These are phyloP conservation scores for Cicer yamashitae DNA, from an alignment of 306 rosid species.

Conservation along the genomic window DNA sequence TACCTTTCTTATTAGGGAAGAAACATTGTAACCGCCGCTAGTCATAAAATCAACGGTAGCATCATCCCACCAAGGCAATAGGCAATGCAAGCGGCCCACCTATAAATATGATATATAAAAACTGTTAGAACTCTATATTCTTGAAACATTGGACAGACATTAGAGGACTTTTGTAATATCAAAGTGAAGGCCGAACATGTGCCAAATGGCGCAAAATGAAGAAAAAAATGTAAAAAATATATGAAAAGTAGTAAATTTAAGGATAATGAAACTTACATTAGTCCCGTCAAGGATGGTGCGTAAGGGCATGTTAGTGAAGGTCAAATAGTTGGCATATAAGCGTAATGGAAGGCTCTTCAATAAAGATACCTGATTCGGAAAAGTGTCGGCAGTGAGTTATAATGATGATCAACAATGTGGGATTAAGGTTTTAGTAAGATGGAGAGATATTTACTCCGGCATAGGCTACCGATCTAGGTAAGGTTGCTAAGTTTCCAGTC, in stretches of 20 bases:
- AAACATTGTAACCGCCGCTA: conserved; percentile 81
- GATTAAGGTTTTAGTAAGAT: conserved; percentile 13
- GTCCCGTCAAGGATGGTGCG: conserved; percentile 65
- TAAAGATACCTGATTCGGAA: conserved; percentile 66
- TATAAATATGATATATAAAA: conserved; percentile 45
- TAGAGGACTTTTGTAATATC: conserved; percentile 12
- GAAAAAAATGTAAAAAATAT: background rate
- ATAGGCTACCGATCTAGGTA: conserved; percentile 73
- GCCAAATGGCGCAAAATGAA: conserved; percentile 17
- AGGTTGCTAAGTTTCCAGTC: conserved; percentile 68
- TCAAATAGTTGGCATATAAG: conserved; percentile 63
- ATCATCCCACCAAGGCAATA: conserved; percentile 90
- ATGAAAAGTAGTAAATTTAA: conserved; percentile 14
- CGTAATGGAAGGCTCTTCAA: conserved; percentile 82
- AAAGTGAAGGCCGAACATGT: background rate
- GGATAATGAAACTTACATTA: conserved; percentile 63
- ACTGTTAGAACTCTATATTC: conserved; percentile 30
- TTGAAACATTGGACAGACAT: conserved; percentile 3
- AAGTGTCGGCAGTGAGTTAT: conserved; percentile 33
- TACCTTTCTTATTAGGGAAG: conserved; percentile 70
- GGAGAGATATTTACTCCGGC: conserved; percentile 70
- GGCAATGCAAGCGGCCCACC: conserved; percentile 89
- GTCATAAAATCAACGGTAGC: conserved; percentile 82
- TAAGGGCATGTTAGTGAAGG: conserved; percentile 60
- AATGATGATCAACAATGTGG: background rate